Evolutionary conservation across 805 yeast genomes (phyloP).

Genomic region (Cyberlindnera xishuangbannaensis): DNA sequence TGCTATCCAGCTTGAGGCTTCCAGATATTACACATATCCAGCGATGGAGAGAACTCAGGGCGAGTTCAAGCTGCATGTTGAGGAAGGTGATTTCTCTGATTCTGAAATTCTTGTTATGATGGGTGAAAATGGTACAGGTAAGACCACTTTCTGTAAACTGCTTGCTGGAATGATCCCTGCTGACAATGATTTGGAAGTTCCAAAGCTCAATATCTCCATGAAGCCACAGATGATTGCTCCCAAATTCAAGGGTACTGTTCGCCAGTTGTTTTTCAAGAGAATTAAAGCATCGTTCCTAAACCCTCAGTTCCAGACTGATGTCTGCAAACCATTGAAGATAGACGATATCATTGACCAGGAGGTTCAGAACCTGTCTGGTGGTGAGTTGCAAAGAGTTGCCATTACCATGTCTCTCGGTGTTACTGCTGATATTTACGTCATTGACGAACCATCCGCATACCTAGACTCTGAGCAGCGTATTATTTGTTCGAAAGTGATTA

Average conservation of each 20-base stretch:
- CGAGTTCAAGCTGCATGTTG: constrained; percentile 80
- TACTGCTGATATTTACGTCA: constrained; percentile 92
- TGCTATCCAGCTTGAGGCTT: constrained; percentile 65
- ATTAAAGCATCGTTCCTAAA: constrained; percentile 89
- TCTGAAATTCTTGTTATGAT: constrained; percentile 97
- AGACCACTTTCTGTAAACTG: constrained; percentile 93
- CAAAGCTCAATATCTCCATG: constrained; percentile 90
- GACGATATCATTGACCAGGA: constrained; percentile 96
- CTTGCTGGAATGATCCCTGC: constrained; percentile 91
- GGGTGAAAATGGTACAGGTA: constrained; percentile 99
- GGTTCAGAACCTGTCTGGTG: constrained; percentile 96
- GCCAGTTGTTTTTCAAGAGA: constrained; percentile 95
- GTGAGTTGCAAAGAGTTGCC: constrained; percentile 99
- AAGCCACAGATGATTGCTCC: constrained; percentile 99
- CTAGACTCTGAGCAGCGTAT: constrained; percentile 99
- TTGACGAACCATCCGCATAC: constrained; percentile 99
- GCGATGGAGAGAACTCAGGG: constrained; percentile 89
- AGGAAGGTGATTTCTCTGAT: constrained; percentile 88
- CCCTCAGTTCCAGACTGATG: constrained; percentile 98
- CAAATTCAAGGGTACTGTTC: constrained; percentile 96
- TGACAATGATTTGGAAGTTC: constrained; percentile 73
- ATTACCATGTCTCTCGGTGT: constrained; percentile 91
- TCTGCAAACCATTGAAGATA: constrained; percentile 87
- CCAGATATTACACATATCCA: constrained; percentile 75
- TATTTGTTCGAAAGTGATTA: constrained; percentile 95